Evolutionary conservation across 805 yeast species (phyloP).

Genomic region (Candida morakotiae): DNA sequence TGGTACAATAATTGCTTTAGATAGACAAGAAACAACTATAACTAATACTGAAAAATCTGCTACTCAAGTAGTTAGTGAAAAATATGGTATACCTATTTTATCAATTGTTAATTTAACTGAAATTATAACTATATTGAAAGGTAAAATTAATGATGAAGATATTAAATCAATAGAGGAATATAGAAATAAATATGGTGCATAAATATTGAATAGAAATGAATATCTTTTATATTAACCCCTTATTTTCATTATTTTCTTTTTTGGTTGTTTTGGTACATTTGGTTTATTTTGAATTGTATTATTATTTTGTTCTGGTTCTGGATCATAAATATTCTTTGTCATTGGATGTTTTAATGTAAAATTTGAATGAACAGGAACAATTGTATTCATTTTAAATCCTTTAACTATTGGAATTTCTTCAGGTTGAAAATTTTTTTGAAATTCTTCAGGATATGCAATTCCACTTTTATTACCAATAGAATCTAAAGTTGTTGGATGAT

Average conservation of each 20-base stretch:
- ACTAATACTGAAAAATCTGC: slow-evolving; percentile 63
- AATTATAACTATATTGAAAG: slow-evolving; percentile 59
- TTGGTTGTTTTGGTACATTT: slow-evolving; percentile 40
- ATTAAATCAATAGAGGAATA: slow-evolving; percentile 56
- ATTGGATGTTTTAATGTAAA: slow-evolving; percentile 81
- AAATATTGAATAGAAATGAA: slow-evolving; percentile 4
- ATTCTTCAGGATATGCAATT: slow-evolving; percentile 64
- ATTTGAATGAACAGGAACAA: slow-evolving; percentile 84
- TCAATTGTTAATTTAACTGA: slow-evolving; percentile 76
- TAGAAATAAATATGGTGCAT: slow-evolving; percentile 47
- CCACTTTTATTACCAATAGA: slow-evolving; percentile 49
- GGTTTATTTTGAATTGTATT: slow-evolving; percentile 14
- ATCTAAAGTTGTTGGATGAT: slow-evolving; percentile 64
- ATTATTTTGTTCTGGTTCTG: slow-evolving; percentile 41
- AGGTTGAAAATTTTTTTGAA: slow-evolving; percentile 42
- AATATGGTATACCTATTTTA: slow-evolving; percentile 76
- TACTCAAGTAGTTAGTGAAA: slow-evolving; percentile 70
- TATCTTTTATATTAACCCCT: slow-evolving; percentile 36
- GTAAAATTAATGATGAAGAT: slow-evolving; percentile 55
- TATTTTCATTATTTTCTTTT: slow-evolving; percentile 58
- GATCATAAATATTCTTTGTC: slow-evolving; percentile 64
- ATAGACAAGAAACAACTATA: slow-evolving; percentile 86
- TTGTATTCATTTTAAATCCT: slow-evolving; percentile 80
- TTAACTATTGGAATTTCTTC: slow-evolving; percentile 70
- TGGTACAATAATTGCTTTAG: slow-evolving; percentile 87